Percentiles rank a stretch among this genome's conserved stretches.
Evolutionary conservation across 2,329 filamentous ascomycete genomes (phyloP).

Genomic region (Eutypella sp.): DNA sequence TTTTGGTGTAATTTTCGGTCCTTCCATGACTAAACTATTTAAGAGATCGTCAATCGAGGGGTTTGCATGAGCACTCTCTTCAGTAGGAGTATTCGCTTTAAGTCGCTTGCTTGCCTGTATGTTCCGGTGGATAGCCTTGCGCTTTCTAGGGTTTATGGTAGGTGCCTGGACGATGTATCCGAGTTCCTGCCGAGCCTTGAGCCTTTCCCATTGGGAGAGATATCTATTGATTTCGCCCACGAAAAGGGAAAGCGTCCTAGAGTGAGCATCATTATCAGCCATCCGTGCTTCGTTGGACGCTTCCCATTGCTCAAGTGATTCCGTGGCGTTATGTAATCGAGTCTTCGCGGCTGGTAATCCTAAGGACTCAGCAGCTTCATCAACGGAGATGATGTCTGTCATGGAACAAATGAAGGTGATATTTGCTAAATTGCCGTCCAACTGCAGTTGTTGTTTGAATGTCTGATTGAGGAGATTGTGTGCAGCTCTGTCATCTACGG

Average conservation of each 20-base stretch:
- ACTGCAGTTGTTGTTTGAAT: slow-evolving; percentile 53
- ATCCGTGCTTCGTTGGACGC: slow-evolving; percentile 38
- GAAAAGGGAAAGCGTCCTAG: slow-evolving; percentile 36
- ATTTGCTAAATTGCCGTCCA: slow-evolving; percentile 46
- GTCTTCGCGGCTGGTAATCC: slow-evolving; percentile 26
- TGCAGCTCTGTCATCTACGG: slow-evolving; percentile 55
- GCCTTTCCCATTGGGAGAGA: slow-evolving; percentile 9
- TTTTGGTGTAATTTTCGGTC: slow-evolving; percentile 18
- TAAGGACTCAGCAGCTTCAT: slow-evolving; percentile 42
- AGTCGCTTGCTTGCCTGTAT: slow-evolving; percentile 6
- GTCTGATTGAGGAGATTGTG: slow-evolving; percentile 49
- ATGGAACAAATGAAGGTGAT: slow-evolving; percentile 45
- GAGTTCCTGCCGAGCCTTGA: slow-evolving; percentile 11
- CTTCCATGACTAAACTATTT: slow-evolving; percentile 6
- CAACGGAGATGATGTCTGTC: slow-evolving; percentile 49
- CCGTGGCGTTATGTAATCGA: slow-evolving; percentile 44
- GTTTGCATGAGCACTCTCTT: background rate
- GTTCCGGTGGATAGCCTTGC: slow-evolving; percentile 25
- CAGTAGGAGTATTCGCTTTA: slow-evolving; percentile 5
- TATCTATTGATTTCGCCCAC: slow-evolving; percentile 22
- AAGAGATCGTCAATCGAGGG: slow-evolving; percentile 8
- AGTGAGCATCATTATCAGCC: slow-evolving; percentile 25
- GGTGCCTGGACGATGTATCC: slow-evolving; percentile 6
- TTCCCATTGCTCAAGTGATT: slow-evolving; percentile 50
- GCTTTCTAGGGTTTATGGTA: slow-evolving; percentile 31